Base-by-base conservation (phyloP, 176 grass and related monocot species). In the Carex cristatella region DNA sequence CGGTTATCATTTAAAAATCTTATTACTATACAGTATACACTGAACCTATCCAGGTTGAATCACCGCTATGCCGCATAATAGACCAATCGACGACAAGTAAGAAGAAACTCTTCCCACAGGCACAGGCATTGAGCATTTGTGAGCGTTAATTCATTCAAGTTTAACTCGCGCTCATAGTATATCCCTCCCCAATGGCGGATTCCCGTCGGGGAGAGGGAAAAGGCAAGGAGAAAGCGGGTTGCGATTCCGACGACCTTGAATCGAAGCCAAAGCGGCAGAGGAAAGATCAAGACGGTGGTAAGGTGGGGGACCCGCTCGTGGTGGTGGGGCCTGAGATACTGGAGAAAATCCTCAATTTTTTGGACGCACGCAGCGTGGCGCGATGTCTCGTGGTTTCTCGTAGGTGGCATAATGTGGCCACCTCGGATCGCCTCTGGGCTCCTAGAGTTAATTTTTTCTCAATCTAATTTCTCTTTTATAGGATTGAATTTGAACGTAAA, bases 331-430 rank as follows among this genome's bases (percentile, higher is more conserved):
- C 89, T 61, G 91, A 87, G 27, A 75, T 97, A 72, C 69, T 88
- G 79, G 72, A 70, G 76, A 86, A 86, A 74, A 91, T 97, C 62
- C 84, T 94, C 61, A 87, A 86, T 76, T 80, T 86, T 55, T 71
- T 90, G 74, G 91, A 92, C 90, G 91, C 90, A 70, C 67, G 86
- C 88, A 90, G 91, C 94, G 88, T 90, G 88, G 94, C 89, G 82
- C 91, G 89, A 81, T 94, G 92, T 79, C 90, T 87, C 12, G 87
- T 69, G 35, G 86, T 94, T 9, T 94, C 92, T 84, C 75, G 57
- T 46, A 62, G 84, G 3, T 94, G 95, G 95, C 59, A 83, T 40
- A 76, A 61, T 66, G 77, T 94, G 61, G 89, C 95, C 79, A 81
- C 57, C 81, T 79, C 59, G 77, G 88, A 93, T 87, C 79, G 70